Evolutionary conservation across 371 early-diverging fungal species (phyloP), one percentile per base, ranked within the genome.

Genomic region (Smittium culicis): DNA sequence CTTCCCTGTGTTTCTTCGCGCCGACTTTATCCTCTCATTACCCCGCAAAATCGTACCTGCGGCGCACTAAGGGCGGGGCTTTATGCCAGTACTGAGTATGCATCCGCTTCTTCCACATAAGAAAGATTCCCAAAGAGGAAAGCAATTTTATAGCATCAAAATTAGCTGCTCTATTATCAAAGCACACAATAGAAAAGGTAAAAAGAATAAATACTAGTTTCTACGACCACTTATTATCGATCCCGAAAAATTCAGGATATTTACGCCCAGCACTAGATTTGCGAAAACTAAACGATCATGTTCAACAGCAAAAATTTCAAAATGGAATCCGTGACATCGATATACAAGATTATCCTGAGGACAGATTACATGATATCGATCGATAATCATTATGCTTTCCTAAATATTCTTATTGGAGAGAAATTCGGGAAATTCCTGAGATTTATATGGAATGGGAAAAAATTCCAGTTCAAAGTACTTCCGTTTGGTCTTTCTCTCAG

Each of bases 401-500:
- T 78, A 61, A 71, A 73, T 28, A 74, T 77, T 65, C 71, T 74
- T 0, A 68, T 77, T 28, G 68, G 70, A 24, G 54, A 69, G 3
- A 71, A 74, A n/a, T 72, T 71, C 70, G 64, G 69, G 64, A 58
- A 66, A 0, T 79, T 69, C 66, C 74, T 81, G 16, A 80, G 77
- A 56, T 79, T 81, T 59, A 45, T 68, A 27, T 82, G 79, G 74
- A 71, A 77, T 33, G 75, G 73, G 20, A 67, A 74, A 31, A 67
- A 70, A 25, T 82, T 79, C 69, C 81, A 79, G 69, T 82, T 74
- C 72, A 67, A 68, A 2, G 74, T 76, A 0, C 65, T 76, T 29
- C 72, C 79, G 0, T 82, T 82, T 64, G 82, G 80, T 5, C 73
- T 82, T 1, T 75, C 79, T 1, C 71, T 77, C n/a, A 73, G 76